Evolutionary conservation across 1,139 yeast genomes (phyloP).

Genomic region (Hansenula sp.): DNA sequence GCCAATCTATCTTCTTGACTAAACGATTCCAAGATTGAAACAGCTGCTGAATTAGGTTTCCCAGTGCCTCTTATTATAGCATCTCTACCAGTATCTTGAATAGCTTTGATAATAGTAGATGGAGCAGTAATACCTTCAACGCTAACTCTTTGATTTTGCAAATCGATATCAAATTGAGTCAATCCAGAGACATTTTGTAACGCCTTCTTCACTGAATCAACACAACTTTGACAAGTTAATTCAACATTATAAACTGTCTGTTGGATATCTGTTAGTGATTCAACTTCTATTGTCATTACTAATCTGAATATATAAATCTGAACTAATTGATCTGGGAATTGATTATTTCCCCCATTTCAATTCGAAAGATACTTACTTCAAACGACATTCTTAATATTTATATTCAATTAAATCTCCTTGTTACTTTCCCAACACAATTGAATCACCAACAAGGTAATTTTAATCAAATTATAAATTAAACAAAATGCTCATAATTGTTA

Average conservation of each 20-base stretch:
- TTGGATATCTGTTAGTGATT: constrained; percentile 3
- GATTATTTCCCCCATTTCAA: not conserved
- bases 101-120: constrained; percentile 57
- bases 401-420: not conserved
- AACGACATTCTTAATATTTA: constrained; percentile 6
- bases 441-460: not conserved
- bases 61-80: constrained; percentile 94
- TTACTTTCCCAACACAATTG: too few species aligned
- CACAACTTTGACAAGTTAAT: constrained; percentile 70
- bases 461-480: not conserved
- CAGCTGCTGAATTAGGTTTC: constrained; percentile 83
- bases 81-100: constrained; percentile 74
- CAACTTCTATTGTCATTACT: constrained; percentile 2
- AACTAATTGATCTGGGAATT: too few species aligned
- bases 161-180: constrained; percentile 46
- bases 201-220: constrained; percentile 51
- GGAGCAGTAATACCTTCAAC: constrained; percentile 70
- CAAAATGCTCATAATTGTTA: not conserved
- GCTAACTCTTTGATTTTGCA: constrained; percentile 53
- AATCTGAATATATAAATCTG: not conserved
- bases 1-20: constrained; percentile 36
- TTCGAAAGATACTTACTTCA: constrained; percentile 8
- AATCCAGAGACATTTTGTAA: constrained; percentile 47
- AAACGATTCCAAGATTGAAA: constrained; percentile 79
- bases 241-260: constrained; percentile 77